Base-by-base conservation (phyloP, 139 green algal species). In the Spirogloea muscicola region DNA sequence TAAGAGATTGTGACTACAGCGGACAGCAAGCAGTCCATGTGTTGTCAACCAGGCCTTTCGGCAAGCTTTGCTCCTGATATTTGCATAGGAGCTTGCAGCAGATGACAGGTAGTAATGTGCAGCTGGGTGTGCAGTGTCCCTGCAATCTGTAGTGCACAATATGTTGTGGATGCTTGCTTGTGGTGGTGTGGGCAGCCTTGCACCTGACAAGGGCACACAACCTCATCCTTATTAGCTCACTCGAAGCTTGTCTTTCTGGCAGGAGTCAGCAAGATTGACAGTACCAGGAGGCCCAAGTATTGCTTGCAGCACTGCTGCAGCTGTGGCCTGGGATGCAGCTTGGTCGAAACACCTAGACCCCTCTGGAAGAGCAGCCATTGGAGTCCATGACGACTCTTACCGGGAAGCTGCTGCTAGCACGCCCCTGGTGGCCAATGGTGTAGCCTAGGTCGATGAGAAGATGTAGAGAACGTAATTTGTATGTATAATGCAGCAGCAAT, bases 271-370 rank as follows among this genome's bases (percentile, higher is more conserved):
- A 27, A 41, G 64, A 18, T 5, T 64, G 10, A 81, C 73, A 16
- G 73, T 81, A 1, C 73, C 73, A 31, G 74, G 73, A 0, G 73
- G 73, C 18, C 73, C 73, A 16, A 79, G 43, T 2, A 3, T 81
- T 2, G 73, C 73, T 18, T 81, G 73, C 39, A 81, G 73, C 72
- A 81, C 73, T 7, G 51, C 73, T 3, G 52, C 73, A 13, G 73
- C 73, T 29, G 31, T 81, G 16, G 70, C 48, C 9, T 81, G 73
- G 73, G 73, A 81, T 42, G 46, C 25, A 3, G 49, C 73, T 21
- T 82, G 70, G 73, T 10, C 29, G 2, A 76, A 76, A 2, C 84
- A 84, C n/a, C 43, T 79, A 29, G 73, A 81, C 55, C 73, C 73
- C n/a, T 81, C 73, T 25, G 73, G 73, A 29, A 76, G 73, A 9